Percentiles rank a stretch among this genome's conserved stretches.
These are phyloP conservation scores for Cryptococcus hybrid DNA, from an alignment of 1,284 basidiomycete species.

Conservation along the genomic window DNA sequence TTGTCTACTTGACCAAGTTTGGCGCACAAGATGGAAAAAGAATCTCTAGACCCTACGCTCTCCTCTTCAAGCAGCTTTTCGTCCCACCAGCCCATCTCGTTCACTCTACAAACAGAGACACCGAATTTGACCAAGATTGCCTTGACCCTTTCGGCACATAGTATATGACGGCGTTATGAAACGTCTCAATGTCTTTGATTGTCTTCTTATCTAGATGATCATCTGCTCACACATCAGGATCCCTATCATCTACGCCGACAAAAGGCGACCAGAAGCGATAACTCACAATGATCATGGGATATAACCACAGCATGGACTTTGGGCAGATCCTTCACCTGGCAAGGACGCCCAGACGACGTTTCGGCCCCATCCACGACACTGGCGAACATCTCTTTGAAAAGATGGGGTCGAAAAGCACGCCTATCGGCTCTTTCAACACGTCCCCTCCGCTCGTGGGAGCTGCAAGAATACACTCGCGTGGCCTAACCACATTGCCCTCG, in stretches of 20 bases:
- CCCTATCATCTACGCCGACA: not conserved
- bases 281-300: constrained; percentile 30
- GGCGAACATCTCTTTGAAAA: constrained; percentile 26
- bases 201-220: constrained; percentile 23
- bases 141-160: constrained; percentile 15
- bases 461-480: constrained; percentile 25
- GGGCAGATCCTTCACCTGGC: constrained; percentile 14
- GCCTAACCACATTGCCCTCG: constrained; percentile 25
- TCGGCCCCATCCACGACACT: constrained; percentile 14
- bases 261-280: not conserved
- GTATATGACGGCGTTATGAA: constrained; percentile 1
- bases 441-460: constrained; percentile 4
- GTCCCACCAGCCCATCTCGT: constrained; percentile 24
- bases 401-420: constrained; percentile 24
- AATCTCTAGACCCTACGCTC: too few species aligned
- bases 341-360: constrained; percentile 10
- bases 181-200: constrained; percentile 14
- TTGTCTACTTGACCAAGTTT: too few species aligned
- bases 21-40: too few species aligned
- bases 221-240: constrained; percentile 10
- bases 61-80: not conserved
- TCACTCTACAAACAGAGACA: constrained; percentile 3
- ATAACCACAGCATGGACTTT: constrained; percentile 18
- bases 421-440: not conserved
- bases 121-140: constrained; percentile 10